Percentiles rank a stretch among this genome's conserved stretches.
These are phyloP conservation scores for Elymus sibiricus DNA, from an alignment of 176 grass and related monocot genomes.

Conservation along the genomic window DNA sequence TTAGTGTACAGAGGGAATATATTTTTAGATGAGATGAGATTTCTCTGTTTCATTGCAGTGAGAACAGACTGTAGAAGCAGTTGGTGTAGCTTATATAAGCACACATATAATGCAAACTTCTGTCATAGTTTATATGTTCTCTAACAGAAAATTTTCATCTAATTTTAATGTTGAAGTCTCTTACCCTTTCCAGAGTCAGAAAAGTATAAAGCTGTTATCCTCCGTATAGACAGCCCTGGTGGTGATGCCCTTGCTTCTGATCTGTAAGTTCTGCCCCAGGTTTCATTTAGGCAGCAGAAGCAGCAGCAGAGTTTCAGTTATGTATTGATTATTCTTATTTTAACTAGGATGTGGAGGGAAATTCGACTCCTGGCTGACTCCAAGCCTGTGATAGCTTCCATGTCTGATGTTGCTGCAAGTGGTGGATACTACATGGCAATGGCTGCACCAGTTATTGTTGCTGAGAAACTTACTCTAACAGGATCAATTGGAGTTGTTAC, in stretches of 20 bases:
- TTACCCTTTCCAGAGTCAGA: conserved; percentile 66
- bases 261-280: conserved; percentile 61
- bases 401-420: conserved; percentile 97
- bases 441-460: conserved; percentile 85
- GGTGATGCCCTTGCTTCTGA: conserved; percentile 99
- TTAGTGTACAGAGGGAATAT: no score
- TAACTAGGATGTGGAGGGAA: conserved; percentile 95
- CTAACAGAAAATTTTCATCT: background rate
- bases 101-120: background rate
- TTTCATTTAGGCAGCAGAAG: conserved; percentile 7
- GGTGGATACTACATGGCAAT: conserved; percentile 97
- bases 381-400: conserved; percentile 93
- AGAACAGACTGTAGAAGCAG: background rate
- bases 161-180: conserved; percentile 25
- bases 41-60: background rate
- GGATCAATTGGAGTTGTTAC: conserved; percentile 96
- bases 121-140: conserved; percentile 13
- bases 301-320: background rate
- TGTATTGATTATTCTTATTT: conserved; percentile 40
- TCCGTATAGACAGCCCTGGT: conserved; percentile 92
- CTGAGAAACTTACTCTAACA: conserved; percentile 93
- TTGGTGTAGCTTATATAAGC: background rate
- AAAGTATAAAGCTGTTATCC: conserved; percentile 91
- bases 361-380: conserved; percentile 78
- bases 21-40: background rate